Evolutionary conservation across 805 yeast genomes (phyloP).

Genomic region (Naumovozyma baii): DNA sequence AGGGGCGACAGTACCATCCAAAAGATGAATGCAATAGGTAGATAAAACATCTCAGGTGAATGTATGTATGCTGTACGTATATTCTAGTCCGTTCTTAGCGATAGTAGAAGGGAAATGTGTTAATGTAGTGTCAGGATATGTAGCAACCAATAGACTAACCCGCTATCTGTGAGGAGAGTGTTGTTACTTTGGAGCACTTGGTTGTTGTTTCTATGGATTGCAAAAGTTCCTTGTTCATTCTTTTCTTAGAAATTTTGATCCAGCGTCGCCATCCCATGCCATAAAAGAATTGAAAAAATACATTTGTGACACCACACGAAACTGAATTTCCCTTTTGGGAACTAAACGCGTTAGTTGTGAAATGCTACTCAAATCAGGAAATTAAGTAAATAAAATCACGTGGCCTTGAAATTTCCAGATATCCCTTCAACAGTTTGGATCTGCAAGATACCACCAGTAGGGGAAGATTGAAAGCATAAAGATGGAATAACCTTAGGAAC

Average conservation of each 20-base stretch:
- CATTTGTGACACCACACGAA: neutral
- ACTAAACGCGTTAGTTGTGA: neutral
- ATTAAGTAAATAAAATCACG: neutral
- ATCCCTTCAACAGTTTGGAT: too few relatives aligned
- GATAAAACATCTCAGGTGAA: neutral
- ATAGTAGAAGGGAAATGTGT: neutral
- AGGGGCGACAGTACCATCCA: slow-evolving; percentile 8
- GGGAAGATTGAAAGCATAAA: too few relatives aligned
- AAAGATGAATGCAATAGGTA: slow-evolving; percentile 1
- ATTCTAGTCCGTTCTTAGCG: neutral
- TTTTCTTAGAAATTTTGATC: too few relatives aligned
- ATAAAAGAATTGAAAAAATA: too few relatives aligned
- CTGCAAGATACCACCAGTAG: too few relatives aligned
- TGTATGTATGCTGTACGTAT: too few relatives aligned
- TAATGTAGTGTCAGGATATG: neutral
- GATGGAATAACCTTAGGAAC: too few relatives aligned
- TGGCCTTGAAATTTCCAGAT: neutral
- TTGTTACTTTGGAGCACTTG: too few relatives aligned
- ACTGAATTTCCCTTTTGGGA: neutral
- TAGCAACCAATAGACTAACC: too few relatives aligned
- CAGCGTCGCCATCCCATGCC: too few relatives aligned
- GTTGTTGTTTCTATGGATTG: neutral
- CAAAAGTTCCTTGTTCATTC: neutral
- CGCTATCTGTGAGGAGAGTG: too few relatives aligned
- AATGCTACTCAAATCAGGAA: neutral